Evolutionary conservation across 73 alveolate genomes (phyloP), one percentile per base, ranked within the genome.

Genomic region (Uronychia setigera): DNA sequence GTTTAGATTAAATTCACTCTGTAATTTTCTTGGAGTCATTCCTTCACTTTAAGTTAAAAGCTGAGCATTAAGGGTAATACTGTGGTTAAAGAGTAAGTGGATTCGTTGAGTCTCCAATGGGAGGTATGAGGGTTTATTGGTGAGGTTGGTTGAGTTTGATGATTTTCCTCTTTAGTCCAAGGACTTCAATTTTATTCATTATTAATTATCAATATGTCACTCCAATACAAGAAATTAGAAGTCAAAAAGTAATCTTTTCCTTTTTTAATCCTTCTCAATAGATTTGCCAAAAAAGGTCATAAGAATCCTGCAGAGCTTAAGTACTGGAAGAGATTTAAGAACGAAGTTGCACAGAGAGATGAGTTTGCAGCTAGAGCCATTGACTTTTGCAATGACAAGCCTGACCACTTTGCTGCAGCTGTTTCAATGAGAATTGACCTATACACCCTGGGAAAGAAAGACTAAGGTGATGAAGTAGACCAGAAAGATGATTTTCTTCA

Each of bases 271-370:
- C 1, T 60, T 1, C 31, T n/a, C 29, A n/a, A n/a, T n/a, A 83
- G 84, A 33, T 83, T 83, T 33, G 83, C 78, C 19, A 81, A 81
- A 83, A 88, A 82, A 58, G 28, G 77, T 1, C 79, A 59, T 83
- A 88, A 88, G 81, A 81, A 88, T 77, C 67, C 89, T 26, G 59
- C 46, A 26, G 94, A 88, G 78, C n/a, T 90, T 0, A 81, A 84
- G 35, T 88, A 88, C 87, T 88, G 90, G 89, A 88, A 88, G 81
- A 88, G 79, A 60, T 88, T 34, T 74, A 80, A 88, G 32, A 79
- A 82, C 33, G 89, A 58, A 26, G 30, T 81, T n/a, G 33, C 35
- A 33, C 75, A 81, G 78, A 81, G 33, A 58, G 86, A 79, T 13
- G 77, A 80, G 32, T 26, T 78, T 1, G 33, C 80, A 35, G 57